Base-by-base conservation (phyloP, 805 yeast species). In the Ogataea sp. region DNA sequence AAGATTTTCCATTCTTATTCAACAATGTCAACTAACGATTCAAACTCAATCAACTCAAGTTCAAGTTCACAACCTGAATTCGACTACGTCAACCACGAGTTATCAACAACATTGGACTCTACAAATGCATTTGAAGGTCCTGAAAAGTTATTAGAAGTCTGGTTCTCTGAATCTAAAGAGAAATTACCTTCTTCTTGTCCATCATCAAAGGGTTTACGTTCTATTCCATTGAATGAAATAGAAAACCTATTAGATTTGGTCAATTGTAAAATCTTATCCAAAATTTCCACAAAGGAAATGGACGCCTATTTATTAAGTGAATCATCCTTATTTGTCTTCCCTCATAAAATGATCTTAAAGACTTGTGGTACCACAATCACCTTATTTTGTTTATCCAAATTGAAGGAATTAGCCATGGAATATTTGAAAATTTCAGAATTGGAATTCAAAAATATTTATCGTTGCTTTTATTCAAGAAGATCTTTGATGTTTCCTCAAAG, bases 351-450 rank as follows among this genome's bases (percentile, higher is more conserved):
- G 45, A 78, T 90, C 37, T 70, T 90, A 55, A 90, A 90, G 61
- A 90, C 98, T 5, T 90, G 98, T 59, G 98, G 98, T 7, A 89
- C 97, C 4, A 90, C 97, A 1, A 87, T 96, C 1, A 82, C 96
- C 1, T 69, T 90, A 41, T 73, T 78, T 20, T 90, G 96, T 48
- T 61, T 90, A 21, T 77, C 75, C 21, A 70, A 74, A 37, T 61
- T 90, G 37, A 74, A 84, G 44, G 73, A 74, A 35, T 52, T 73
- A 26, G 71, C 78, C 3, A 49, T 58, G 15, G 43, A 55, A 5
- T 65, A 66, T 40, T 59, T 74, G 32, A 55, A 56, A 43, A 62
- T 77, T 76, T 39, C 29, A 20, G 32, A 34, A 9, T 36, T 27
- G 18, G 20, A 65, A 40, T 43, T 47, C 24, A n/a, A 42, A 18